Evolutionary conservation across 2,329 filamentous ascomycete genomes (phyloP).

Genomic region (Chaetomiaceae sp.): DNA sequence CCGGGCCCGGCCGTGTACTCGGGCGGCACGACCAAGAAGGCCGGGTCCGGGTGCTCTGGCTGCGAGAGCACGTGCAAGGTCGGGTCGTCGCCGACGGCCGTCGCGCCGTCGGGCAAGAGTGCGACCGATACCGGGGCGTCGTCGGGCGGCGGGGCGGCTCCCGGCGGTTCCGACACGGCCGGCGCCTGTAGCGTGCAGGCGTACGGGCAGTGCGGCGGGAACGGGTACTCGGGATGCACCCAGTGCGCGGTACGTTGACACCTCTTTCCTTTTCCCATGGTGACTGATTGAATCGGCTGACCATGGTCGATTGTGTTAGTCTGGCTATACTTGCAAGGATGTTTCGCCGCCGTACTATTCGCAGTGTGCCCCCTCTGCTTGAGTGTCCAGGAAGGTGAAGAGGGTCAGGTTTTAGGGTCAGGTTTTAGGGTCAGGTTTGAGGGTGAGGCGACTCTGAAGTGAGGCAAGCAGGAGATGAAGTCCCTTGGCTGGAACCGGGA

Average conservation of each 20-base stretch:
- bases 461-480: too few relatives aligned
- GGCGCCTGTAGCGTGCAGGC: slow-evolving; percentile 19
- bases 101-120: slow-evolving; percentile 28
- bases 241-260: slow-evolving; percentile 23
- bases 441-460: too few relatives aligned
- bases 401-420: too few relatives aligned
- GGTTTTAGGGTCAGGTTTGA: too few relatives aligned
- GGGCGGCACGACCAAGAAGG: slow-evolving; percentile 35
- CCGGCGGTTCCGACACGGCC: neutral
- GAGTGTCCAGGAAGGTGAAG: too few relatives aligned
- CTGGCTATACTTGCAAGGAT: slow-evolving; percentile 25
- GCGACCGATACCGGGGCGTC: slow-evolving; percentile 12
- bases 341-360: slow-evolving; percentile 28
- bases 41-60: slow-evolving; percentile 37
- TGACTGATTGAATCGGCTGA: neutral
- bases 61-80: slow-evolving; percentile 40
- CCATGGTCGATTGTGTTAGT: slow-evolving; percentile 11
- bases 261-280: neutral
- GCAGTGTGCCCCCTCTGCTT: slow-evolving; percentile 20
- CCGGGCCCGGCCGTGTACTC: slow-evolving; percentile 41
- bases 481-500: neutral
- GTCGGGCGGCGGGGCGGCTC: slow-evolving; percentile 20
- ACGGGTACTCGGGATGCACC: slow-evolving; percentile 25
- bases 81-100: slow-evolving; percentile 31
- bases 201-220: slow-evolving; percentile 27